Base-by-base conservation (phyloP, 352 stramenopile species). In the Pythium plurisporium region DNA sequence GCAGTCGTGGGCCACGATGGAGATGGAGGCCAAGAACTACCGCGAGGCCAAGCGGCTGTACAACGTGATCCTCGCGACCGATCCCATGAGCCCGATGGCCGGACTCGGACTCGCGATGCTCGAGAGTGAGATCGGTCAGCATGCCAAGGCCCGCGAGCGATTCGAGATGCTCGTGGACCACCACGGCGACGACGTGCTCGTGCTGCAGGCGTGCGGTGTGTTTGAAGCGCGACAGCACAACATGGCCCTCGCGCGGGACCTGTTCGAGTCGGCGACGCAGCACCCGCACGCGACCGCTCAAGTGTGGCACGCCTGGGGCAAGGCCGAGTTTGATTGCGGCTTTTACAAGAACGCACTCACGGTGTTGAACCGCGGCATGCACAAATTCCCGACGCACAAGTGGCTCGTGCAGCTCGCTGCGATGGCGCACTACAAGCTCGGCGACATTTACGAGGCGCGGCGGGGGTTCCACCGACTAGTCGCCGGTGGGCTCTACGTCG, bases 1-100 rank as follows among this genome's bases (percentile, higher is more conserved):
- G 80, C 86, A 86, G 58, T 95, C 85, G 26, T 95, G 85, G 85
- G 85, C 71, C 5, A 86, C 79, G 15, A 93, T 95, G 82, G 85
- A 95, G 65, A 62, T 87, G 55, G 82, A 93, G 33, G 49, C 73
- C 20, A 78, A 82, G 47, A 93, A 93, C 58, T 65, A 82, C 59
- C 69, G 64, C 41, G 85, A 95, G 48, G 81, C 85, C 19, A 87
- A 85, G 51, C 81, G 85, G 1, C 74, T 95, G 23, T 95, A 79
- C 65, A 89, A 82, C 17, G 76, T 93, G 15, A 87, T 95, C 61
- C 60, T 95, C 11, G 85, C 85, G 3, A 92, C 85, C 3, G 82
- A 93, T 54, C 68, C 82, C 5, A 53, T 47, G 11, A 89, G 85
- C 41, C 67, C 81, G 20, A 84, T 79, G 66, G 84, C 84, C 7